phyloP scores from a whole-genome alignment of 345 rosid genomes.

The Eucalyptus curtisii region DNA sequence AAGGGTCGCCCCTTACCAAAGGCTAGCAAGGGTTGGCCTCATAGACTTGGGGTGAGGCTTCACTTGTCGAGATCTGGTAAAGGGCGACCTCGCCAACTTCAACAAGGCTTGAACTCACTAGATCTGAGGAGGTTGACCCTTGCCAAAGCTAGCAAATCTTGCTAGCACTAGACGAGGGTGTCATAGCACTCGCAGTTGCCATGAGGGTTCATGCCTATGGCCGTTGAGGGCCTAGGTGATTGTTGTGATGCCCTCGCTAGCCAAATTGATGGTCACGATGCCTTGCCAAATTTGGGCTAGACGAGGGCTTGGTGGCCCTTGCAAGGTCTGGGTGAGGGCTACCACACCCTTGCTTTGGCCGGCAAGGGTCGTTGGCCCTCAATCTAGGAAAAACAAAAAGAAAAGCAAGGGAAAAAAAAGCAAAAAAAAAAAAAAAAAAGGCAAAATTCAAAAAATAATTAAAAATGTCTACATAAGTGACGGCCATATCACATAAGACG shows the following conservation, averaged over 20 bases:
- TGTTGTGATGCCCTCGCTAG: neutral
- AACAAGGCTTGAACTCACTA: neutral
- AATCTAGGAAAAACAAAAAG: no score
- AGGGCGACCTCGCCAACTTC: neutral
- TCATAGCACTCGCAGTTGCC: neutral
- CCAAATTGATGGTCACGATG: neutral
- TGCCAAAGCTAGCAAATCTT: neutral
- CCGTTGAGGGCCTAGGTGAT: neutral
- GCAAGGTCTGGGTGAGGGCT: accelerated
- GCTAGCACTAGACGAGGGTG: neutral
- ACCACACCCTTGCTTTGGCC: neutral
- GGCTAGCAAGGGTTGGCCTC: neutral
- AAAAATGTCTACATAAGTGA: no score
- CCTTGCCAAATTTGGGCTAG: no score
- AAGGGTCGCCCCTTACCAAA: neutral
- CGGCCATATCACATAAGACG: neutral
- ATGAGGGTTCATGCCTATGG: accelerated
- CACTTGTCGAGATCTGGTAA: neutral
- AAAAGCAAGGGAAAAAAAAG: no score
- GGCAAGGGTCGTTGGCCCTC: no score
- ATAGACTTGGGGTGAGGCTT: neutral
- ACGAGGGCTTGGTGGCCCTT: neutral
- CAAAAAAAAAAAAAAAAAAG: accelerated
- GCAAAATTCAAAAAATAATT: no score
- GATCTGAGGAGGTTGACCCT: neutral